phyloP scores from a whole-genome alignment of 768 basidiomycete species.

The Lanmaoa rubissima region DNA sequence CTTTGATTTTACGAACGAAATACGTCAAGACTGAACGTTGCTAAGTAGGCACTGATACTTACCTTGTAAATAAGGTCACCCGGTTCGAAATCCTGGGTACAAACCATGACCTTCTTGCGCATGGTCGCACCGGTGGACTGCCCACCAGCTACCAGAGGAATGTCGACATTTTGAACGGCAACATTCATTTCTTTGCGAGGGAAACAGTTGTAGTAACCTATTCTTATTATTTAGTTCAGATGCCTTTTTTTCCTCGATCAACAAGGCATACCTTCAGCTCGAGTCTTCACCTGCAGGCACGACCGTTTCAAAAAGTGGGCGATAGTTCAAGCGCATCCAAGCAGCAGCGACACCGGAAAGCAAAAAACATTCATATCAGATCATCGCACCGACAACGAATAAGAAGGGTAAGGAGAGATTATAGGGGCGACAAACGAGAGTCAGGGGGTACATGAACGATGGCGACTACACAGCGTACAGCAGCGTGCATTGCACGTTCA shows the following conservation, averaged over 20 bases:
- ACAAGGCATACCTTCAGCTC: conserved; percentile 70
- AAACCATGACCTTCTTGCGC: conserved; percentile 56
- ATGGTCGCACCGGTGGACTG: conserved; percentile 20
- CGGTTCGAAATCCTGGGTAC: conserved; percentile 61
- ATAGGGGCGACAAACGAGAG: conserved; percentile 16
- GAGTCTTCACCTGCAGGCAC: conserved; percentile 54
- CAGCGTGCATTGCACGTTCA: conserved; percentile 30
- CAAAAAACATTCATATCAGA: conserved; percentile 61
- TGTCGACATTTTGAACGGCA: conserved; percentile 43
- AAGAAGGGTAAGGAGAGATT: conserved; percentile 19
- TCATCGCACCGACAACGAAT: conserved; percentile 30
- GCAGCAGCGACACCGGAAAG: conserved; percentile 19
- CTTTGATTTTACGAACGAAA: conserved; percentile 37
- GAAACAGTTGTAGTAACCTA: conserved; percentile 78
- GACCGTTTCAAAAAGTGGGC: conserved; percentile 10
- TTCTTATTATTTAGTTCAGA: conserved; percentile 19
- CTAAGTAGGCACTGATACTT: conserved; percentile 3
- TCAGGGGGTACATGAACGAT: conserved; percentile 25
- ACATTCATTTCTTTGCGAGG: conserved; percentile 74
- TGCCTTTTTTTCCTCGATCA: conserved; percentile 3
- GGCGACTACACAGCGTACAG: conserved; percentile 33
- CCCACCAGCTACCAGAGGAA: conserved; percentile 16
- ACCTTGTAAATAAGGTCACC: conserved; percentile 83
- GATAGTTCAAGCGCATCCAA: conserved; percentile 17
- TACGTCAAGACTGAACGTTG: background rate